Base-by-base conservation (phyloP, 2,329 filamentous ascomycete genomes). In the Rhynchosporium agropyri region DNA sequence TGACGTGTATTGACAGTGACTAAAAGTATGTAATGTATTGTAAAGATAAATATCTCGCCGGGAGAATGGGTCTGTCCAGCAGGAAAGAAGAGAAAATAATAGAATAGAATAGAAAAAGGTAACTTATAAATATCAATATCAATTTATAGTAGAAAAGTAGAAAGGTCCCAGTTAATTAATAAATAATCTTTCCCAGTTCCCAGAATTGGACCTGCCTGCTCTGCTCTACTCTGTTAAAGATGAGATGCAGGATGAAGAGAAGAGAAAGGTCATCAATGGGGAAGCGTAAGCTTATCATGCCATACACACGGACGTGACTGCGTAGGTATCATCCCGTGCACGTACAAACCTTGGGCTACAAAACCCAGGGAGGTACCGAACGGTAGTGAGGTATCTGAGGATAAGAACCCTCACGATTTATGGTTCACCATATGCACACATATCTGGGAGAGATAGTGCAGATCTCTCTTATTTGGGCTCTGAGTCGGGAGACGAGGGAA, bases 1-100 rank as follows among this genome's bases (percentile, higher is more conserved):
- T 66, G 67, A 63, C 26, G 46, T 31, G 6, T 5, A 10, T 36
- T 36, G 33, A 36, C 33, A 36, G 33, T 6, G 33, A 36, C 33
- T 6, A 5, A 36, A 36, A 6, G 6, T 36, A 10, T 20, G 20
- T 20, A 20, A 20, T 20, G 20, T 20, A 1, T 1, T 20, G 20
- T 20, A 20, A 20, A 20, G 20, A 20, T 20, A 29, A 29, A 31
- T 55, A 42, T 54, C 49, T 43, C 51, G 28, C 57, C 46, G 51
- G 57, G 57, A 51, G 46, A 59, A 36, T 36, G 33, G 33, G 33
- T 40, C 7, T 58, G 1, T 9, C 42, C 26, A 13, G 46, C 33
- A 36, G 33, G 33, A 2, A 36, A 36, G n/a, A 15, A n/a, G 20
- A 33, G 15, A 33, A 31, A 33, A 49, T 36, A 49, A 58, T 48